Base-by-base conservation (phyloP, 495 filamentous ascomycete species). In the Jackrogersella minutella region DNA sequence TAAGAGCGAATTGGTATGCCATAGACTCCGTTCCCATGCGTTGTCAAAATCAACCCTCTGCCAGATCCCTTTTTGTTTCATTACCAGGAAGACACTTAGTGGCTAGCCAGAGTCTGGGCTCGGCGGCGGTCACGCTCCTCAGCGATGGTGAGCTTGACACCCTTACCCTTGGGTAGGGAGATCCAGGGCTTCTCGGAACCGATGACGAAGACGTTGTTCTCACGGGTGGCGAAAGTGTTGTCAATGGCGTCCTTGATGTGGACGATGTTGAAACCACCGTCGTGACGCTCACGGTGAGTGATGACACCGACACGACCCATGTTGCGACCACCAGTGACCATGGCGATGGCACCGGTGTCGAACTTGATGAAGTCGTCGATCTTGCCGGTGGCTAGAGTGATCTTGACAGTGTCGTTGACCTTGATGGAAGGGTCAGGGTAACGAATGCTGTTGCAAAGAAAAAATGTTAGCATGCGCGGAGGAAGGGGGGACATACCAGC, bases 301-400 rank as follows among this genome's bases (percentile, higher is more conserved):
- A 99, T 93, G 78, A 98, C 95, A 89, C 96, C 95, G 76, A 98
- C 93, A 93, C 95, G 96, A 78, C 95, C 95, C 93, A 97, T 97
- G 88, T 97, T 97, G 79, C 94, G 94, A 88, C 94, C 94, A 87
- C 94, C 94, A 64, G 93, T 97, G 70, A 88, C 91, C 95, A 99
- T 99, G 80, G 89, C 91, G 77, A 98, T 93, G 76, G 92, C 91
- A 81, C 93, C 95, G 74, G 92, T 96, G 80, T 99, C 95, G 84
- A 99, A 99, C 80, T 85, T 87, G 87, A 97, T 93, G 84, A 88
- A 97, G 81, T 98, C 95, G 68, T 79, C 73, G 84, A 98, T 96
- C 88, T 98, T 98, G 85, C 95, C 95, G 54, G 94, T 95, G 72
- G 91, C 85, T 47, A 98, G 86, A 73, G 98, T 92, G 73, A 99